Base-by-base conservation (phyloP, 176 grass and related monocot genomes). In the Tuctoria greenei region DNA sequence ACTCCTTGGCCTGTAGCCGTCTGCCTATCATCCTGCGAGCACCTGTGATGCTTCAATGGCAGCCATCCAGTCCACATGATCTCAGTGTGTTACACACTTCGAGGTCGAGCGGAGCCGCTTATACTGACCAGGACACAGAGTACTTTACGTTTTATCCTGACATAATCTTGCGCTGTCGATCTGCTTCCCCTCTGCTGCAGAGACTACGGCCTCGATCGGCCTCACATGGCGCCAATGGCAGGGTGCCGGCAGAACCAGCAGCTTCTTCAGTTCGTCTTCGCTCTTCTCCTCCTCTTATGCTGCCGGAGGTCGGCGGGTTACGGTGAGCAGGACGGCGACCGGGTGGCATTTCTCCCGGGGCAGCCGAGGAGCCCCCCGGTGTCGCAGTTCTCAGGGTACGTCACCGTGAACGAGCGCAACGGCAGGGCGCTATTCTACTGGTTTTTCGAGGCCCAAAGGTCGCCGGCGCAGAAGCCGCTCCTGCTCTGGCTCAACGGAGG, bases 401-500 rank as follows among this genome's bases (percentile, higher is more conserved):
- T 88, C 64, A 87, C 81, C 66, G 77, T 91, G 27, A 82, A 78
- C 47, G 52, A 85, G 23, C 46, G 7, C 55, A 88, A 78, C 5
- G 81, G 81, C 18, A 88, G 89, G 61, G 85, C 89, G 58, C 81
- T 91, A 46, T 91, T 91, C 79, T 88, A 91, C 83, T 91, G 89
- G 89, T 91, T 93, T 87, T 97, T 97, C 46, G 85, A 97, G 87
- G 93, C 93, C 0, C 93, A 93, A 78, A 28, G 50, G 36, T 28
- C 67, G 28, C 82, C 93, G 0, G 69, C 45, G 2, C 3, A 86
- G 20, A 90, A 86, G 41, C 93, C 93, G 66, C 81, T 97, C 77
- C 90, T 97, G 49, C 88, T 97, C 73, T 91, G 93, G 93, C 90
- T 97, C 88, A 97, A 97, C 66, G 90, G 93, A 93, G 93, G 90